Evolutionary conservation across 768 basidiomycete genomes (phyloP), one percentile per base, ranked within the genome.

Genomic region (Suillus paluster): DNA sequence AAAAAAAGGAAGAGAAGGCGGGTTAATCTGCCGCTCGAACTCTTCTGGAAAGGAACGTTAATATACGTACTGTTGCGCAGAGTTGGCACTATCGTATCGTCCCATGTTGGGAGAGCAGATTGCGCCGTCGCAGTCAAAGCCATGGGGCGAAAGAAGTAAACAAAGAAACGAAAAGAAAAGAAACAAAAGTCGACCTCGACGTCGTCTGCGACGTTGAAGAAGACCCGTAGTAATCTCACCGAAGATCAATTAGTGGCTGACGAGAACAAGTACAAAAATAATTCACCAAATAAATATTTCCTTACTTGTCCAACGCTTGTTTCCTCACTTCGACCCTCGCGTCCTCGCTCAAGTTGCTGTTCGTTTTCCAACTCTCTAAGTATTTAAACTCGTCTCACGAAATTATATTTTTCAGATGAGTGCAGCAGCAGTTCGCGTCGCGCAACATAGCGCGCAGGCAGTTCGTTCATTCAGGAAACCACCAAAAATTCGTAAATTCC

Each of bases 51-150:
- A 58, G 14, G 57, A 30, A 33, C 46, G 49, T 50, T 50, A 50
- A 38, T 57, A 53, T 59, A 80, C 84, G 70, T 79, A 93, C 91
- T 83, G 81, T 92, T 91, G 67, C 92, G 84, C 41, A 94, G 80
- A 44, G 89, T 82, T 59, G 92, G 92, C 34, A 94, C 92, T 60
- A 94, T 91, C 39, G 85, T 85, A 70, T 92, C 91, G 73, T 92
- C 92, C 91, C 91, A 94, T 41, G 85, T 81, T 55, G 88, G 84
- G 46, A 75, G 55, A 53, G 65, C 68, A 34, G 66, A 78, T 64
- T 77, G 77, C 39, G 77, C 71, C 23, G 70, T 77, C 45, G 78
- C 79, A 44, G 79, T 78, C 70, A 82, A 63, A 58, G 81, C 79
- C 81, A 82, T 81, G 30, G 30, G 30, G 30, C 30, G 30, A 30